phyloP scores from a whole-genome alignment of 73 alveolate genomes.

The Paramecium octaurelia region DNA sequence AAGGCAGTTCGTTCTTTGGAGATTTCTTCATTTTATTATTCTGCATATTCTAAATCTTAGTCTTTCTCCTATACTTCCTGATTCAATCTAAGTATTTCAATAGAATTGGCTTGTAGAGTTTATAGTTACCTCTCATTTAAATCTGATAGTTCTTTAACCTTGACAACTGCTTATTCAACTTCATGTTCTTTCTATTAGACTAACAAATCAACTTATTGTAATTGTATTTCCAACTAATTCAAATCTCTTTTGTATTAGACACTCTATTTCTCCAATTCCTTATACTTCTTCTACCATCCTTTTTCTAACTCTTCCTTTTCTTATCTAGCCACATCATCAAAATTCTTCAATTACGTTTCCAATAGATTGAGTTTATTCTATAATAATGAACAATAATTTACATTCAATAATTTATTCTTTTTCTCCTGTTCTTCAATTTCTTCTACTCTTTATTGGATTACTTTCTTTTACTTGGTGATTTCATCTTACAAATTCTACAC shows the following conservation, averaged over 20 bases:
- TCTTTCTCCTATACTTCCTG: not conserved
- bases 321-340: constrained; percentile 31
- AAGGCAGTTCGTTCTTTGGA: not conserved
- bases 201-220: constrained; percentile 3
- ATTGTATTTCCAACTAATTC: constrained; percentile 4
- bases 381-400: not conserved
- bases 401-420: not conserved
- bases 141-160: not conserved
- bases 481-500: constrained; percentile 25
- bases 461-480: not conserved
- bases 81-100: not conserved
- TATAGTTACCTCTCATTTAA: not conserved
- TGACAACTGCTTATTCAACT: not conserved
- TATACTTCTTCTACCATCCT: constrained; percentile 31
- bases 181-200: constrained; percentile 21
- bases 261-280: not conserved
- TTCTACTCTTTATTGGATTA: constrained; percentile 5
- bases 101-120: not conserved
- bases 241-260: constrained; percentile 23
- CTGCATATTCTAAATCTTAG: not conserved
- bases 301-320: constrained; percentile 23
- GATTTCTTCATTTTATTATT: not conserved
- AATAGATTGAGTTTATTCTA: constrained; percentile 17
- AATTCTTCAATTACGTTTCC: constrained; percentile 22
- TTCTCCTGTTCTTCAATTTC: constrained; percentile 13